phyloP scores from a whole-genome alignment of 1,284 basidiomycete species.

The Ganoderma resinaceum region DNA sequence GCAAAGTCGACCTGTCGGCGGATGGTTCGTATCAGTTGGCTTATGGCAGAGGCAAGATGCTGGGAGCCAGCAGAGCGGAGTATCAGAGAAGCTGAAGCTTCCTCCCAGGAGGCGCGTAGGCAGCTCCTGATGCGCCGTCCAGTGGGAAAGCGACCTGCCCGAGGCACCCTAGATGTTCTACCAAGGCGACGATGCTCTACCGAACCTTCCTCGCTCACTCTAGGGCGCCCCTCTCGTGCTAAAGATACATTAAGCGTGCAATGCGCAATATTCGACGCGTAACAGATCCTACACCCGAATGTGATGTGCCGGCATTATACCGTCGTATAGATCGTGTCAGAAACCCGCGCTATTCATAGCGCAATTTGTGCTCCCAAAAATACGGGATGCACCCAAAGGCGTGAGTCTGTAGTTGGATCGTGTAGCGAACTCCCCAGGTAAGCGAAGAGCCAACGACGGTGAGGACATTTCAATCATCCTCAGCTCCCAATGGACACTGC shows the following conservation, averaged over 20 bases:
- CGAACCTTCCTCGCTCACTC: conserved; percentile 3
- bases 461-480: background rate
- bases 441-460: background rate
- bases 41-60: conserved; percentile 18
- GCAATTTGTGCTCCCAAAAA: background rate
- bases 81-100: background rate
- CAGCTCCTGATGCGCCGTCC: conserved; percentile 2
- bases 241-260: background rate
- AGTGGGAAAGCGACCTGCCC: background rate
- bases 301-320: conserved; percentile 3
- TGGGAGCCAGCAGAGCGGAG: conserved; percentile 1
- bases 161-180: conserved; percentile 9
- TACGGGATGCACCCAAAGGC: background rate
- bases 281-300: background rate
- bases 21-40: conserved; percentile 24
- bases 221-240: background rate
- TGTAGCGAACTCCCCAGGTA: background rate
- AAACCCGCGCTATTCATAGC: background rate
- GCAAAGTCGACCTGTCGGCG: conserved; percentile 72
- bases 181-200: conserved; percentile 27
- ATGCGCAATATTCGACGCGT: background rate
- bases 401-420: background rate
- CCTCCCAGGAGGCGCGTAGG: conserved; percentile 7
- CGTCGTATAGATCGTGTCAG: background rate
- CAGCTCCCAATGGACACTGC: background rate